Evolutionary conservation across 345 rosid species (phyloP).

Genomic region (Heritiera littoralis): DNA sequence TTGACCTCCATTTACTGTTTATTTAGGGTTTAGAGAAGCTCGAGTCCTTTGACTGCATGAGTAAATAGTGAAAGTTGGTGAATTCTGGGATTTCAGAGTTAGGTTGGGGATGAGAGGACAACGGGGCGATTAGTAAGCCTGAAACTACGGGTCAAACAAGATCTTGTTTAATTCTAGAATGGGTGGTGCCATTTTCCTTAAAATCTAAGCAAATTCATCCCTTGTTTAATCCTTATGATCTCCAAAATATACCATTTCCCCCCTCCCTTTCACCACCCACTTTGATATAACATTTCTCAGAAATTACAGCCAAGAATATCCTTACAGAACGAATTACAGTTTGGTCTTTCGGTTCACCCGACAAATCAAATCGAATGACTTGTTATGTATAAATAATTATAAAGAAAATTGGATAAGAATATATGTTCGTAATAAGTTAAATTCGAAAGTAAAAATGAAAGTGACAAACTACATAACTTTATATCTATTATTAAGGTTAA

Average conservation of each 20-base stretch:
- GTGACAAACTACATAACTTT: not conserved
- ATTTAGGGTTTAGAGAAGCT: not conserved
- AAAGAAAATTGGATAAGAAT: too few relatives aligned
- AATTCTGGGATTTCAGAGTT: constrained; percentile 30
- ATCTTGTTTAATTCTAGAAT: constrained; percentile 13
- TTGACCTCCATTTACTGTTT: not conserved
- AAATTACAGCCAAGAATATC: constrained; percentile 5
- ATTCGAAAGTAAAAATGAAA: not conserved
- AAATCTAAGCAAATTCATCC: constrained; percentile 52
- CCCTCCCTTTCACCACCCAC: constrained; percentile 45
- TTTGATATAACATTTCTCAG: constrained; percentile 35
- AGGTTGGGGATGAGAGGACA: constrained; percentile 57
- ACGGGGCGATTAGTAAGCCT: constrained; percentile 56
- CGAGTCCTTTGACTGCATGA: constrained; percentile 24
- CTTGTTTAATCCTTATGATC: constrained; percentile 10
- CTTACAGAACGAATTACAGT: not conserved
- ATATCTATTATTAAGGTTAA: not conserved
- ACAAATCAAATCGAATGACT: not conserved
- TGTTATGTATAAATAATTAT: not conserved
- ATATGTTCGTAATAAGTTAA: not conserved
- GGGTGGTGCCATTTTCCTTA: constrained; percentile 45
- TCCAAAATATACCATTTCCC: constrained; percentile 6
- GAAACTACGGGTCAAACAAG: constrained; percentile 86
- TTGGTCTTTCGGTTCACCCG: too few relatives aligned
- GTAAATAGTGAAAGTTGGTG: constrained; percentile 24